A percentile compares a stretch with the other conserved stretches of the same genome.
Conservation (phyloP, 331 rosid species). For the Acacia concinna region DNA sequence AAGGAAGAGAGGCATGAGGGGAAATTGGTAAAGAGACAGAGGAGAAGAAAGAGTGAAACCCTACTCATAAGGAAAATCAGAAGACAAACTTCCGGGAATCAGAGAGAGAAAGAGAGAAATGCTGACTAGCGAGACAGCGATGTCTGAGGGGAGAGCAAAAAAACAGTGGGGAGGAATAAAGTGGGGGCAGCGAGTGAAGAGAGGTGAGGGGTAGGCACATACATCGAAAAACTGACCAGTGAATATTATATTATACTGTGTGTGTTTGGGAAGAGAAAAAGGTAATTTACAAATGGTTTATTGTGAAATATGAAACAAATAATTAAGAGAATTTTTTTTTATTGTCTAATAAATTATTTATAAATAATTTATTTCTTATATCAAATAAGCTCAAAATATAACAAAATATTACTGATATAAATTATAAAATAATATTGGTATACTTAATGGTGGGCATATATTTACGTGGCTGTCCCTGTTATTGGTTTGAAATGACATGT, state of each 20-base stretch:
- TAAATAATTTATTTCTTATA: too few species aligned
- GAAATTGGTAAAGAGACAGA: neutral
- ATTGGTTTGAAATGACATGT: slow-evolving; percentile 54
- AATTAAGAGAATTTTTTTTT: too few species aligned
- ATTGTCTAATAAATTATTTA: too few species aligned
- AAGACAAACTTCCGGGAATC: neutral
- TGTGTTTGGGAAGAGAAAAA: too few species aligned
- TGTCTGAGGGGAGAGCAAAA: slow-evolving; percentile 42
- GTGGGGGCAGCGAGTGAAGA: neutral
- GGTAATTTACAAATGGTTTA: too few species aligned
- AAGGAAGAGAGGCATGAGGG: slow-evolving; percentile 22
- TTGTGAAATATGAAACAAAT: too few species aligned
- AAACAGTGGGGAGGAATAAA: slow-evolving; percentile 30
- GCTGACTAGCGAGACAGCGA: slow-evolving; percentile 22
- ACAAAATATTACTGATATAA: too few species aligned
- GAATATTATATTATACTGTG: neutral
- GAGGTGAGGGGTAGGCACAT: slow-evolving; percentile 34
- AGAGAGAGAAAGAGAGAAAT: slow-evolving; percentile 27
- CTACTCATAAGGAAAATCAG: slow-evolving; percentile 33
- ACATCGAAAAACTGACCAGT: slow-evolving; percentile 51
- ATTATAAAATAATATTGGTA: neutral
- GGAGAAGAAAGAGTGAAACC: slow-evolving; percentile 37
- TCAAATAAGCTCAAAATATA: too few species aligned
- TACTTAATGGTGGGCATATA: slow-evolving; percentile 40
- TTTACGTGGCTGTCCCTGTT: slow-evolving; percentile 77